phyloP scores from a whole-genome alignment of 176 grass and related monocot genomes.

The Lolium multiflorum region DNA sequence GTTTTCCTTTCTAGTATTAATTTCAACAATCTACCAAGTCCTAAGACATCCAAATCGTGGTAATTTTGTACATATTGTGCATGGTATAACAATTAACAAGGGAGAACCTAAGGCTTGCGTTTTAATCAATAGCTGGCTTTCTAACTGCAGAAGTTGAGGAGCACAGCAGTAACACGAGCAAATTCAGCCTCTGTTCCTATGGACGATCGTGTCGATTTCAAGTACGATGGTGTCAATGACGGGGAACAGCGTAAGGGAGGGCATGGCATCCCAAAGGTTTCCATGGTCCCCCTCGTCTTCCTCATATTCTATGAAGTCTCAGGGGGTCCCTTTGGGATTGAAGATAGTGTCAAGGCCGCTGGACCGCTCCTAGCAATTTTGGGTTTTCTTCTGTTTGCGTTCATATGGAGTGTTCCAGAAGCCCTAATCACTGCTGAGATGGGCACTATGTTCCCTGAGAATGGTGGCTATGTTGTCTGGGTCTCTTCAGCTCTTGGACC shows the following conservation, averaged over 20 bases:
- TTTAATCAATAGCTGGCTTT: conserved; percentile 24
- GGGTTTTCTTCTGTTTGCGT: conserved; percentile 76
- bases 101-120: neutral
- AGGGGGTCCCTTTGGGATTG: conserved; percentile 90
- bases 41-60: neutral
- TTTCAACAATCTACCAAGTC: conserved; percentile 14
- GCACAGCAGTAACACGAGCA: conserved; percentile 41
- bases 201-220: conserved; percentile 43
- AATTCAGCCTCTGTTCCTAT: conserved; percentile 47
- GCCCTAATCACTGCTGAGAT: conserved; percentile 91
- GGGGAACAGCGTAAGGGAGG: conserved; percentile 37
- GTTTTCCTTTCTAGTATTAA: conserved; percentile 6
- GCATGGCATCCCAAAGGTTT: conserved; percentile 68
- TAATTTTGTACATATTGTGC: neutral
- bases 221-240: conserved; percentile 25
- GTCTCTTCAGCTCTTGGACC: conserved; percentile 83
- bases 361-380: conserved; percentile 83
- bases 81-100: conserved; percentile 24
- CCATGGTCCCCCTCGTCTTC: conserved; percentile 76
- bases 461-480: conserved; percentile 91
- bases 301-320: conserved; percentile 98
- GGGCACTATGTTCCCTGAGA: conserved; percentile 94
- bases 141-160: conserved; percentile 54
- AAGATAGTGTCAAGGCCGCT: conserved; percentile 79
- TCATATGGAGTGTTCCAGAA: conserved; percentile 92